Conservation (phyloP, 2,329 filamentous ascomycete genomes). For the Cryphonectria naterciae region DNA sequence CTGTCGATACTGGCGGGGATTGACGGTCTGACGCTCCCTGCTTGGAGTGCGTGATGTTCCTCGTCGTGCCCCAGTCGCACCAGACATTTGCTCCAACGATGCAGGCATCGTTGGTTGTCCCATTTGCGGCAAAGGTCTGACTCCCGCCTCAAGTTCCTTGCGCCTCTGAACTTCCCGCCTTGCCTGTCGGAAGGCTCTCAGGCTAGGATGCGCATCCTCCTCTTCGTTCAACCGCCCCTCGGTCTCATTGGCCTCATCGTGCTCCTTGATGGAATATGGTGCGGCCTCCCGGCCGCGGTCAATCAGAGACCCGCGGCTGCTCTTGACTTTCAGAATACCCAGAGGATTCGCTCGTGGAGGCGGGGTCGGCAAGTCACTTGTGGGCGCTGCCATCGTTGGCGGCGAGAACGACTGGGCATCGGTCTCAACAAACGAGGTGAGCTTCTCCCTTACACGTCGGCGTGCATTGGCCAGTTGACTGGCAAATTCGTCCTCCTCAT, state of each 20-base stretch:
- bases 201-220: constrained; percentile 52
- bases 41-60: constrained; percentile 42
- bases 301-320: constrained; percentile 53
- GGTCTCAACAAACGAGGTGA: constrained; percentile 70
- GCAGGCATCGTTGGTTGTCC: constrained; percentile 13
- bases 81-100: constrained; percentile 3
- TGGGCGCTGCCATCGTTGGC: constrained; percentile 39
- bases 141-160: constrained; percentile 56
- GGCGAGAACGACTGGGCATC: constrained; percentile 53
- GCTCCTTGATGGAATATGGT: constrained; percentile 64
- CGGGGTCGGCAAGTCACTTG: constrained; percentile 38
- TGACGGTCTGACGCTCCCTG: constrained; percentile 46
- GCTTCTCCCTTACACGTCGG: constrained; percentile 71
- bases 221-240: constrained; percentile 37
- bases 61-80: constrained; percentile 25
- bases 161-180: constrained; percentile 60
- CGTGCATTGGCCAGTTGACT: constrained; percentile 73
- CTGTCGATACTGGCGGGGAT: constrained; percentile 49
- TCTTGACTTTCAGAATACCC: constrained; percentile 67
- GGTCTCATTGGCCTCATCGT: constrained; percentile 53
- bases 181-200: constrained; percentile 62
- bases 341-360: constrained; percentile 58
- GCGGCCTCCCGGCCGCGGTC: constrained; percentile 47
- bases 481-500: constrained; percentile 72
- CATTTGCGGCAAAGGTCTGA: constrained; percentile 39